These are phyloP conservation scores for Penicillium sp. DNA, from an alignment of 2,329 filamentous ascomycete species.

Conservation along the genomic window DNA sequence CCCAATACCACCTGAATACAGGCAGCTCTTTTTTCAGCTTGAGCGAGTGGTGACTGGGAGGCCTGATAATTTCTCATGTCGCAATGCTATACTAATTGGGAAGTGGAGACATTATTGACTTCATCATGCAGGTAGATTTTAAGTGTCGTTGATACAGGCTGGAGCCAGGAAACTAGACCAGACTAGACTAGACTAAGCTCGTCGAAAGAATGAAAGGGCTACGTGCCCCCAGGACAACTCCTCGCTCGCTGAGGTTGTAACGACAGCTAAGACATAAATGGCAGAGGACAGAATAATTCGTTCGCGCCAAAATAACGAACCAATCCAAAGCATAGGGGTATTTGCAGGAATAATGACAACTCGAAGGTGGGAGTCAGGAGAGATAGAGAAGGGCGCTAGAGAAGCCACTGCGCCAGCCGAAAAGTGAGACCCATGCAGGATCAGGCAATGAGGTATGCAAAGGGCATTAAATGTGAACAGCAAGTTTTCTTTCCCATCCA, in stretches of 20 bases:
- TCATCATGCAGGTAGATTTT: not conserved
- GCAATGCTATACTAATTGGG: not conserved
- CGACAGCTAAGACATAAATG: not conserved
- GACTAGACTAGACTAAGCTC: not conserved
- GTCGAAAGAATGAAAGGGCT: not conserved
- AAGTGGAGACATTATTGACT: not conserved
- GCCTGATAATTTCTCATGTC: not conserved
- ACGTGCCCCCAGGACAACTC: not conserved
- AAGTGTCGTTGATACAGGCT: not conserved
- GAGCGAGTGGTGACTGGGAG: not conserved
- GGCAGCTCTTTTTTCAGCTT: not conserved
- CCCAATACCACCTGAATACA: no score
- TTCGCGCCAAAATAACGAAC: not conserved
- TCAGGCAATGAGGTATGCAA: not conserved
- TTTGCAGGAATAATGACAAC: not conserved
- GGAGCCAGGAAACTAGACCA: not conserved
- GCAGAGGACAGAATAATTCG: not conserved
- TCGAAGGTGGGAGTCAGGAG: not conserved
- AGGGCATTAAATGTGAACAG: conserved; percentile 9
- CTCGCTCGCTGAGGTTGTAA: not conserved
- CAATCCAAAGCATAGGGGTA: conserved; percentile 1
- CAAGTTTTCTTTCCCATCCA: conserved; percentile 17
- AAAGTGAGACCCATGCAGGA: not conserved
- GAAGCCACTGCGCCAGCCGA: conserved; percentile 4
- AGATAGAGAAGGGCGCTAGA: not conserved